phyloP scores from a whole-genome alignment of 495 filamentous ascomycete species.

The Bacidia rubella region DNA sequence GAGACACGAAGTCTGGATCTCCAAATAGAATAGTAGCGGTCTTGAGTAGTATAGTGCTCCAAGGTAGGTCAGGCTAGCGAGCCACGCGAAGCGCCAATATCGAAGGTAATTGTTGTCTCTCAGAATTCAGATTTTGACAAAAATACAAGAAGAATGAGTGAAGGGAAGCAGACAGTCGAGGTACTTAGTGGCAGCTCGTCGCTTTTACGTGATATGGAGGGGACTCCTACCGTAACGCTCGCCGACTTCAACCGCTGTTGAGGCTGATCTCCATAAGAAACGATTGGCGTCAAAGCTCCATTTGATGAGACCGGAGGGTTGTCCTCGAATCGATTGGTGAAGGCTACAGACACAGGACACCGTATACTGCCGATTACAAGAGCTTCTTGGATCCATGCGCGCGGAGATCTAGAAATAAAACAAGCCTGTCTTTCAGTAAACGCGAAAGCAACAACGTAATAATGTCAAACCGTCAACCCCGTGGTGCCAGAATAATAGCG shows the following conservation, averaged over 20 bases:
- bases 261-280: neutral
- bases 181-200: constrained; percentile 1
- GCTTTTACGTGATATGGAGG: constrained; percentile 4
- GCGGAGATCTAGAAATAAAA: constrained; percentile 1
- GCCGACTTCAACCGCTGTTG: neutral
- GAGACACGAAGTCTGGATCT: constrained; percentile 1
- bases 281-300: constrained; percentile 13
- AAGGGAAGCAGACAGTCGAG: neutral
- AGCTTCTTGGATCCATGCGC: constrained; percentile 9
- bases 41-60: constrained; percentile 1
- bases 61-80: neutral
- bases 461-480: neutral
- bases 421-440: constrained; percentile 3
- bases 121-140: neutral
- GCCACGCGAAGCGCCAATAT: constrained; percentile 9
- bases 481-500: neutral
- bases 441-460: constrained; percentile 2
- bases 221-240: neutral
- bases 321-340: constrained; percentile 15
- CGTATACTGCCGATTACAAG: constrained; percentile 6
- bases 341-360: constrained; percentile 5
- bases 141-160: constrained; percentile 1
- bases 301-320: neutral
- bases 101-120: neutral
- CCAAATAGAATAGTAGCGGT: neutral